Conservation (phyloP, 805 yeast species). For the Danielozyma ontarioensis region DNA sequence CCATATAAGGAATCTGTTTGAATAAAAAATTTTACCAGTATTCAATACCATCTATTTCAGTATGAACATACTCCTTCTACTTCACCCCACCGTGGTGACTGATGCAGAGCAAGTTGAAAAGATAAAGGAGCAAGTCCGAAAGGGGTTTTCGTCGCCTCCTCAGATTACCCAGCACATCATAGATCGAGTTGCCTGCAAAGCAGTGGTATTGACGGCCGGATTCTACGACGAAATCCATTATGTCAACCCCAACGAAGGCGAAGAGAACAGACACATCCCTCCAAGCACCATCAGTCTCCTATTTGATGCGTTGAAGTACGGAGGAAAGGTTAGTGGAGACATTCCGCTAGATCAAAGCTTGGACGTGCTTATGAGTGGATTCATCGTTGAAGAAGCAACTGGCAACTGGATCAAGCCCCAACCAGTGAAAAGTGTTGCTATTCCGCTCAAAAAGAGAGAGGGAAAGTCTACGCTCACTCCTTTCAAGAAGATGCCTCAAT, state of each 20-base stretch:
- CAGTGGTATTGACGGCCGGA: conserved; percentile 31
- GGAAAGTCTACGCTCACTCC: no score
- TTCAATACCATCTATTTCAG: no score
- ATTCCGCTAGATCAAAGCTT: conserved; percentile 47
- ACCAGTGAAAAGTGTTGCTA: conserved; percentile 20
- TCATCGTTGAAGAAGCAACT: conserved; percentile 39
- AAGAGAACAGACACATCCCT: conserved; percentile 43
- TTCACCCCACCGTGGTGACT: conserved; percentile 66
- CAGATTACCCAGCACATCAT: conserved; percentile 47
- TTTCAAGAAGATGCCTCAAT: conserved; percentile 15
- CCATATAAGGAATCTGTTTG: no score
- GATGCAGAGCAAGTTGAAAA: conserved; percentile 42
- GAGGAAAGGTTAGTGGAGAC: conserved; percentile 50
- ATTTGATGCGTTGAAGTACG: conserved; percentile 31
- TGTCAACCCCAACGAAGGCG: conserved; percentile 46
- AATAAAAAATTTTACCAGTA: no score
- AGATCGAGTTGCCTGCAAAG: conserved; percentile 50
- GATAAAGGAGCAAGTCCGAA: conserved; percentile 27
- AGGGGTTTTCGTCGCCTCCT: conserved; percentile 12
- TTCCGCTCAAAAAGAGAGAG: conserved; percentile 27
- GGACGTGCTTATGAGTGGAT: conserved; percentile 65
- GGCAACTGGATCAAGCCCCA: conserved; percentile 53
- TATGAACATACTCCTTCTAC: conserved; percentile 37
- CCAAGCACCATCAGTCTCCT: conserved; percentile 36
- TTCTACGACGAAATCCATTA: conserved; percentile 45